Conservation (phyloP, 192 early-diverging fungal genomes). For the Podila epigama region DNA sequence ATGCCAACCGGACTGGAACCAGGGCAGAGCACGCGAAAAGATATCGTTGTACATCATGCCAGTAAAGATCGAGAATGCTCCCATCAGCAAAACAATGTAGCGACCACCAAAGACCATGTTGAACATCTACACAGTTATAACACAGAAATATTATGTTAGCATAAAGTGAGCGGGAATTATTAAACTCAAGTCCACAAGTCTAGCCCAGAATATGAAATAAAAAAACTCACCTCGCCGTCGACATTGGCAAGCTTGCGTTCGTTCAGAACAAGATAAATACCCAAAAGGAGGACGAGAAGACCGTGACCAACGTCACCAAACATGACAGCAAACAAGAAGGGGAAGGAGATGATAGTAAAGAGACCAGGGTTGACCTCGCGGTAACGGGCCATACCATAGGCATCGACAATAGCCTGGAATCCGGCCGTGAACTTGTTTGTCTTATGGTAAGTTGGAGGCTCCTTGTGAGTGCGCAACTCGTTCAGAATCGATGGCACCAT, state of each 20-base stretch:
- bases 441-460: slow-evolving; percentile 93
- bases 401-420: slow-evolving; percentile 97
- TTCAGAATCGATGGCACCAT: slow-evolving; percentile 89
- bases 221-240: slow-evolving; percentile 81
- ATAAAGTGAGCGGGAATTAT: no score
- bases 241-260: slow-evolving; percentile 82
- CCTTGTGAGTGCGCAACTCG: slow-evolving; percentile 83
- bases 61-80: slow-evolving; percentile 95
- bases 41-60: slow-evolving; percentile 99
- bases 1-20: slow-evolving; percentile 80
- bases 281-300: slow-evolving; percentile 80
- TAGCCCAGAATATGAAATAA: no score
- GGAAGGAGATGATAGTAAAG: slow-evolving; percentile 96
- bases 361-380: slow-evolving; percentile 98
- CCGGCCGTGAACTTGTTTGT: slow-evolving; percentile 97
- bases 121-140: slow-evolving; percentile 68
- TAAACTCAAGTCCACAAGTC: no score
- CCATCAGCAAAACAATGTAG: slow-evolving; percentile 99
- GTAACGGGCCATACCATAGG: slow-evolving; percentile 96
- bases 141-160: no score
- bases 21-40: slow-evolving; percentile 82
- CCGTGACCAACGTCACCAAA: slow-evolving; percentile 99
- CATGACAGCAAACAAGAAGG: slow-evolving; percentile 99
- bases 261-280: slow-evolving; percentile 76
- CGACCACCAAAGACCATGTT: slow-evolving; percentile 93